These are phyloP conservation scores for Fusarium transvaalense DNA, from an alignment of 2,329 filamentous ascomycete genomes.

Conservation along the genomic window DNA sequence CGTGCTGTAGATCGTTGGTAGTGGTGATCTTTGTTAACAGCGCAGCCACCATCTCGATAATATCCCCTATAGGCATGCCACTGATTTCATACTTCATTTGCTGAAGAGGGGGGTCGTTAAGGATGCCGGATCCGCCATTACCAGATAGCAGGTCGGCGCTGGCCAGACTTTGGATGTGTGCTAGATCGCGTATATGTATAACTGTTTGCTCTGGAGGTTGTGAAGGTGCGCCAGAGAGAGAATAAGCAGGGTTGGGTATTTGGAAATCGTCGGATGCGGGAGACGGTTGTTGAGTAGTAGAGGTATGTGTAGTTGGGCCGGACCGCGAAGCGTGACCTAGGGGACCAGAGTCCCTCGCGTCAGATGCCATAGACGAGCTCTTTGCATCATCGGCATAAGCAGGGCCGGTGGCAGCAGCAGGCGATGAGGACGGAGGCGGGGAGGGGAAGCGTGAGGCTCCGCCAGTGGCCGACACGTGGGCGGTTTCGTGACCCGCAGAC, in stretches of 20 bases:
- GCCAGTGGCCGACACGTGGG: conserved; percentile 52
- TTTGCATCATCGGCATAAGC: conserved; percentile 58
- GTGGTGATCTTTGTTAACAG: conserved; percentile 96
- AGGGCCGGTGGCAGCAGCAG: conserved; percentile 56
- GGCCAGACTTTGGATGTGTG: conserved; percentile 91
- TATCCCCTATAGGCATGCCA: conserved; percentile 94
- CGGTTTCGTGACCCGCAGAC: conserved; percentile 40
- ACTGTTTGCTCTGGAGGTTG: conserved; percentile 59
- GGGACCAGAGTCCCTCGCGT: conserved; percentile 50
- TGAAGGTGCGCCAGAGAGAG: conserved; percentile 48
- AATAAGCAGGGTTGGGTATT: conserved; percentile 55
- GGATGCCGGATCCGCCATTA: conserved; percentile 58
- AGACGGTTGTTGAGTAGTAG: conserved; percentile 51
- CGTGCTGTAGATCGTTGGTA: conserved; percentile 94
- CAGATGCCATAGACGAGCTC: conserved; percentile 64
- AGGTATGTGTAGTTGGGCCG: conserved; percentile 35
- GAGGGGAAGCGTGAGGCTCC: conserved; percentile 65
- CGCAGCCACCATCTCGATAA: conserved; percentile 99
- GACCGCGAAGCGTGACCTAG: conserved; percentile 44
- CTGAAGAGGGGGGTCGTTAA: conserved; percentile 64
- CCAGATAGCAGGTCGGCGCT: conserved; percentile 77
- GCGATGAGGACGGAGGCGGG: conserved; percentile 67
- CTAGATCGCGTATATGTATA: conserved; percentile 88
- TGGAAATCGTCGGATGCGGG: conserved; percentile 55
- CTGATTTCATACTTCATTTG: conserved; percentile 90